phyloP scores from a whole-genome alignment of 768 basidiomycete genomes.

The Calvatia gigantea region DNA sequence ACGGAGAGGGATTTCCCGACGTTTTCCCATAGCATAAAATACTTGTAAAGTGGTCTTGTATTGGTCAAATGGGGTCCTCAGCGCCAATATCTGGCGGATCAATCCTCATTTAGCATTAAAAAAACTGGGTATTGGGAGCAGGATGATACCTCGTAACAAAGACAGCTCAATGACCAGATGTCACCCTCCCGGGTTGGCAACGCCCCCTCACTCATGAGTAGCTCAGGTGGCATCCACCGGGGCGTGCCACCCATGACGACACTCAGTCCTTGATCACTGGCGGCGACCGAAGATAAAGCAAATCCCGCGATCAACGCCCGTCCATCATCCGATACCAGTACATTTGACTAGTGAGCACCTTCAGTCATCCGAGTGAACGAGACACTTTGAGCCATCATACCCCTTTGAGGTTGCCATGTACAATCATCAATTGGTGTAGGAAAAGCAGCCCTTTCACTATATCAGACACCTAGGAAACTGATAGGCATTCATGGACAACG shows the following conservation, averaged over 20 bases:
- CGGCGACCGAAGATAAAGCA: neutral
- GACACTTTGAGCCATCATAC: slow-evolving; percentile 6
- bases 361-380: too few species aligned
- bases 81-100: neutral
- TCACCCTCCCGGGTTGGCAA: neutral
- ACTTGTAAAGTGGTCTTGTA: neutral
- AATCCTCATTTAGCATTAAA: neutral
- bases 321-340: too few species aligned
- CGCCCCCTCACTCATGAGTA: neutral
- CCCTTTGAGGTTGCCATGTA: too few species aligned
- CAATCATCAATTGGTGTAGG: neutral
- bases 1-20: neutral
- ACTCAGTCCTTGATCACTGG: neutral
- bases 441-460: neutral
- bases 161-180: slow-evolving; percentile 2
- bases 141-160: neutral
- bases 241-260: neutral
- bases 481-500: too few species aligned
- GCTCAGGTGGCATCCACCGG: slow-evolving; percentile 1
- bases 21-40: neutral
- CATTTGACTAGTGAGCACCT: neutral
- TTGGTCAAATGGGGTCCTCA: neutral
- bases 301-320: neutral
- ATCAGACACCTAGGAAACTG: neutral
- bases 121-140: neutral